Base-by-base conservation (phyloP, 371 early-diverging fungal species). In the Mortierella polycephala region DNA sequence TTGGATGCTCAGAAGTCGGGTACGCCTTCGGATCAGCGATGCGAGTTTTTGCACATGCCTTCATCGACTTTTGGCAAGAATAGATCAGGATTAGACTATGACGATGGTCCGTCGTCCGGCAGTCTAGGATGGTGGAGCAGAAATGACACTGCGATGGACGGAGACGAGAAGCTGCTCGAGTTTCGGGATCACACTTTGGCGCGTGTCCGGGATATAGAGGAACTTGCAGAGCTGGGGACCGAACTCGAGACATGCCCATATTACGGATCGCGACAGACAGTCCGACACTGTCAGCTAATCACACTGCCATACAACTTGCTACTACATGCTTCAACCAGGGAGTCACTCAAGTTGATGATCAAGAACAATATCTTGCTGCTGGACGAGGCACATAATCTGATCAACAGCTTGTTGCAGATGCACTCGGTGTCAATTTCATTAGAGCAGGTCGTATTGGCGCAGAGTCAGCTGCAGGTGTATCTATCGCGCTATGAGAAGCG, bases 331-430 rank as follows among this genome's bases (percentile, higher is more conserved):
- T 81, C 85, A 0, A 89, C 96, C 0, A 84, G 98, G 14, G 93
- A 94, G 57, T 86, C 96, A 0, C 83, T 93, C 51, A 93, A 93
- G 5, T 87, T 98, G 7, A 83, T 86, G 0, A 75, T 97, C 21
- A 87, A 91, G 41, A 82, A 87, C 77, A 90, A 89, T 44, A 81
- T 96, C 18, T 90, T 97, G 1, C 90, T 97, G 13, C 83, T 97
- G 45, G 98, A 96, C 76, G 97, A 96, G 81, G 98, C 98, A 0
- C 96, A 96, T 75, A 96, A 97, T 64, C 73, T 93, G 53, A 89
- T 92, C 37, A 93, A 94, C 69, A 91, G 94, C 1, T 82, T 94
- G 37, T 84, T 87, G 42, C 77, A 89, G 10, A 85, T 89, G 37
- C 87, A 92, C 62, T 88, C 92, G 0, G 83, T 88, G 1, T 39